phyloP scores from a whole-genome alignment of 306 rosid genomes.

The Pyrus bretschneideri region DNA sequence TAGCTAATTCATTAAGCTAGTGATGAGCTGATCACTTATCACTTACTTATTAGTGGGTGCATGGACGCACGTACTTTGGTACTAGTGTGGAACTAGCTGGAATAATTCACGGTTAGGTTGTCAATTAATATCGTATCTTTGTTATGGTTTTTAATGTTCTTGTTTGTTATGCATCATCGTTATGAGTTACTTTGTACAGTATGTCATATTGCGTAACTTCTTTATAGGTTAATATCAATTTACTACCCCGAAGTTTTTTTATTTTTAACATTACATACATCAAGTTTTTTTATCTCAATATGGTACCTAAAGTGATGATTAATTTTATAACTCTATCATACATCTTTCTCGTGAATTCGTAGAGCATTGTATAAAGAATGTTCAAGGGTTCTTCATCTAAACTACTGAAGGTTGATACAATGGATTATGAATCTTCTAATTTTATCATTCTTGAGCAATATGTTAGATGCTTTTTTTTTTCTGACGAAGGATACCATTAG shows the following conservation, averaged over 20 bases:
- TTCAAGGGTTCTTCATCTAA: not conserved
- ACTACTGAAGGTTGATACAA: conserved; percentile 1
- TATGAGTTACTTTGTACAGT: not conserved
- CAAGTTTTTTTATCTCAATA: no score
- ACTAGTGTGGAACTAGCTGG: no score
- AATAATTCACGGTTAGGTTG: not conserved
- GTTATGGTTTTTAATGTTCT: not conserved
- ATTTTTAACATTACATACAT: no score
- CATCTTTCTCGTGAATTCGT: not conserved
- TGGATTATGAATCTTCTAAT: not conserved
- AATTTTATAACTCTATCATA: no score
- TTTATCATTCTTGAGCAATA: not conserved
- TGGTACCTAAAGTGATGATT: no score
- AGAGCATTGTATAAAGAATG: conserved; percentile 6
- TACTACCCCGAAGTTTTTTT: no score
- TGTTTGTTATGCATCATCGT: not conserved
- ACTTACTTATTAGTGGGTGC: not conserved
- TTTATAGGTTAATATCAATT: no score
- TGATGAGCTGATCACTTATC: not conserved
- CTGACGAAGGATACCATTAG: no score
- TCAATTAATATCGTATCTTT: not conserved
- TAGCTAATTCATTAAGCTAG: not conserved
- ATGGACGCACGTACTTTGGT: not conserved
- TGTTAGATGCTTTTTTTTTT: no score
- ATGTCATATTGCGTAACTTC: no score